Evolutionary conservation across 225 moss, liverwort and hornwort species (phyloP), one percentile per base, ranked within the genome.

Genomic region (Marchantia polymorpha): DNA sequence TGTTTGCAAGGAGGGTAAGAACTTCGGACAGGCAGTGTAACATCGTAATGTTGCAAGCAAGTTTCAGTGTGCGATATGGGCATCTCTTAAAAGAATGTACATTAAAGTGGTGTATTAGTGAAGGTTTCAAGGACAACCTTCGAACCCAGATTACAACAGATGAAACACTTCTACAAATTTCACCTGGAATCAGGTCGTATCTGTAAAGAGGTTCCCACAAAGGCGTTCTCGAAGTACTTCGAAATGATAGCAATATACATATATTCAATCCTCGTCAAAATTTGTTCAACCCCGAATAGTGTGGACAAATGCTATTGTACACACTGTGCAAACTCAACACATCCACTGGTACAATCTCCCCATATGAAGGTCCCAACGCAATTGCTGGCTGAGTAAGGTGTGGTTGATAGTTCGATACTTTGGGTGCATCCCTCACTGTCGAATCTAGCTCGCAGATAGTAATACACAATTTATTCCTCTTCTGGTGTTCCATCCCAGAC

Each of bases 401-500:
- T 31, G 20, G 16, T 31, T 75, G 19, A 55, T 29, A 75, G 39
- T 58, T 29, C 31, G 39, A 75, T 46, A 30, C 55, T 46, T 10
- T 74, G 56, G 74, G 74, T 55, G 54, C 54, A 55, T 16, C 26
- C 50, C 27, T 72, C 25, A 13, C 46, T 52, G 58, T 17, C 59
- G 75, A 59, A 19, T 55, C 56, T 74, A 59, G 13, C 19, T 56
- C 19, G 59, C 16, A 72, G 50, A 10, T 39, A 26, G 12, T 29
- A 23, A 11, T 48, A 49, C n/a, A 8, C 14, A 68, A 22, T 29
- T 50, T 77, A 48, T 49, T 76, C 47, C 8, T 58, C 68, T 55
- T 60, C 55, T 19, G 12, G 13, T 63, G 69, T 25, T 39, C 14
- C 73, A 11, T 87, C 86, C 87, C 89, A 87, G 50, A 74, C 78